Conservation (phyloP, 768 basidiomycete genomes). For the Amanita phalloides region DNA sequence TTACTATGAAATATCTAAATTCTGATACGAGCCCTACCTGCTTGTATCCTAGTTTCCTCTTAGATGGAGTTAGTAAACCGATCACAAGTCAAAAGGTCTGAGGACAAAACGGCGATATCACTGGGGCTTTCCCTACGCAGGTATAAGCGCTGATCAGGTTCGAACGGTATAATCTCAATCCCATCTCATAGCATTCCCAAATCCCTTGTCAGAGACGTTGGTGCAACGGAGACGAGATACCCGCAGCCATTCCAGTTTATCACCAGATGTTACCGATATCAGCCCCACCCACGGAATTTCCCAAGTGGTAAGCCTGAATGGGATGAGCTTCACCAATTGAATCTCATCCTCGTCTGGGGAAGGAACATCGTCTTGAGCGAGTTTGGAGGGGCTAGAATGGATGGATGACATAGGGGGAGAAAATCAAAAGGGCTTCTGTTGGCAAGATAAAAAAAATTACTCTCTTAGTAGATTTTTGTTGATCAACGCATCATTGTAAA, state of each 20-base stretch:
- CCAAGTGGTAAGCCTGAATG: slow-evolving; percentile 18
- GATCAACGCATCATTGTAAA: too few species aligned
- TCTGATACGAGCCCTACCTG: slow-evolving; percentile 37
- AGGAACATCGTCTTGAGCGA: slow-evolving; percentile 15
- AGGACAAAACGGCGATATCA: slow-evolving; percentile 38
- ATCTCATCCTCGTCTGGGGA: slow-evolving; percentile 29
- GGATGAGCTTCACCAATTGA: slow-evolving; percentile 29
- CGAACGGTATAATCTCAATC: slow-evolving; percentile 97
- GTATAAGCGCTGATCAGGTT: slow-evolving; percentile 97
- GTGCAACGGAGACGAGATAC: slow-evolving; percentile 40
- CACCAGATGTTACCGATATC: slow-evolving; percentile 63
- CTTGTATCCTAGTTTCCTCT: slow-evolving; percentile 75
- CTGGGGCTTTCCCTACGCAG: slow-evolving; percentile 96
- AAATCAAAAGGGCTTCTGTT: too few species aligned
- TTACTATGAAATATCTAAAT: background rate
- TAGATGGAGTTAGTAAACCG: slow-evolving; percentile 37
- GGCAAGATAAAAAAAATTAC: too few species aligned
- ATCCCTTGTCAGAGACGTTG: slow-evolving; percentile 8
- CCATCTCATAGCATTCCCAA: slow-evolving; percentile 27
- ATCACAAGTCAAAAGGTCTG: slow-evolving; percentile 21
- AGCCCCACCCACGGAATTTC: slow-evolving; percentile 19
- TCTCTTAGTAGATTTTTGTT: too few species aligned
- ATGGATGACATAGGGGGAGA: slow-evolving; percentile 8
- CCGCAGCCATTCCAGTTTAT: slow-evolving; percentile 82
- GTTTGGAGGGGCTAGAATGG: slow-evolving; percentile 14